Evolutionary conservation across 345 rosid genomes (phyloP), one percentile per base, ranked within the genome.

Genomic region (Ceriops tagal): DNA sequence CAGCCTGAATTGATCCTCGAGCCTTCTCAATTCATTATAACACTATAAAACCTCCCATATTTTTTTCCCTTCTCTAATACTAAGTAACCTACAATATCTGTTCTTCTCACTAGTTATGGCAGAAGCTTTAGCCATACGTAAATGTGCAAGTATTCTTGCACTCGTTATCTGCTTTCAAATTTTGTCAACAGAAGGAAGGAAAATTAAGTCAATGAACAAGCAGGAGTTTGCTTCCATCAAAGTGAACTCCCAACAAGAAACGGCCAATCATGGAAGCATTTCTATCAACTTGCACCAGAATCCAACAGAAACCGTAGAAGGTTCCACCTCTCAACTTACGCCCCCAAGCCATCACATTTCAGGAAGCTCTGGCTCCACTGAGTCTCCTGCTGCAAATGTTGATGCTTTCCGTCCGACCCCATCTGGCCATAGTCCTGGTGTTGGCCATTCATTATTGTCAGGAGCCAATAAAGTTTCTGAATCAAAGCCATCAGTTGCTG

Each of bases 111-210:
- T 22, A 5, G 31, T 58, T 21, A 83, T 77, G 86, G 81, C 82
- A 26, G 66, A 68, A 52, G 34, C 53, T 22, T 70, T 6, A 8
- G 10, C 65, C 61, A 63, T 71, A 13, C 22, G 26, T 7, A 65
- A 51, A 60, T 66, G 8, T 46, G 65, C 55, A 53, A 53, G 73
- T 43, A 53, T 77, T 69, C 55, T 82, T 64, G 73, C 75, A n/a
- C 30, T 83, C 22, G 9, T 78, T 28, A 35, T 57, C 49, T 70
- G 43, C 78, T 67, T 46, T 56, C 77, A 71, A 64, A 10, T 80
- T 75, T 56, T 73, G 21, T 64, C 49, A 19, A 61, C 61, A 1
- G 77, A 75, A 58, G 87, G 78, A 39, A 80, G 90, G 72, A 34
- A 30, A 39, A 4, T 86, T 2, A 83, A 70, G 66, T 71, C 73